Base-by-base conservation (phyloP, 306 rosid species). In the Castanospermum australe region DNA sequence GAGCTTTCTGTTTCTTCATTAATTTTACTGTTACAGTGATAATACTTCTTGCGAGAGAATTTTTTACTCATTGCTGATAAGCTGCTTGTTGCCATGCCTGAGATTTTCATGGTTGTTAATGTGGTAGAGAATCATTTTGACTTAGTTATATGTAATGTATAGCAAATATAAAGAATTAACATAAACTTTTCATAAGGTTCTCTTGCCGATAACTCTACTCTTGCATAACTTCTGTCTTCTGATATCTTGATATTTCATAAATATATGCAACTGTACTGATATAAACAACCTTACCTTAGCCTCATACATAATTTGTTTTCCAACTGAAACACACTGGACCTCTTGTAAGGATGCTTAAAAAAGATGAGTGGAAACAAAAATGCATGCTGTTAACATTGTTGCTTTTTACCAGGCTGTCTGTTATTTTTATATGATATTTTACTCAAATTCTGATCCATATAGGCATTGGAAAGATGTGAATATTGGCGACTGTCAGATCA, bases 401-500 rank as follows among this genome's bases (percentile, higher is more conserved):
- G 32, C 35, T 28, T 52, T 80, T 57, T 28, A 13, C 45, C 57
- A 18, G 42, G 45, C n/a, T 65, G 45, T 32, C 9, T 47, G n/a
- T 61, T 51, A 52, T 18, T 81, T 11, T 56, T 45, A 24, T 36
- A 79, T n/a, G 73, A 32, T 60, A 32, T 42, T 41, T 63, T 13
- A 44, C 33, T 36, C 33, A 21, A 38, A 42, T 52, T 67, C 15
- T 79, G 13, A 22, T 22, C 67, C 39, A 73, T 44, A 18, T 48
- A 96, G 99, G 87, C 93, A 35, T 86, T 96, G 86, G 94, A 84
- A 62, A 89, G 82, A 88, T 93, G 98, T 42, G 99, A 95, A 77
- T 95, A 95, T 85, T 96, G 99, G 99, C 97, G 99, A 80, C 84
- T 96, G 81, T 93, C 99, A 20, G 99, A 96, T 91, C 64, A 75